These are phyloP conservation scores for Globisporangium nagaii DNA, from an alignment of 352 stramenopile species.

Conservation along the genomic window DNA sequence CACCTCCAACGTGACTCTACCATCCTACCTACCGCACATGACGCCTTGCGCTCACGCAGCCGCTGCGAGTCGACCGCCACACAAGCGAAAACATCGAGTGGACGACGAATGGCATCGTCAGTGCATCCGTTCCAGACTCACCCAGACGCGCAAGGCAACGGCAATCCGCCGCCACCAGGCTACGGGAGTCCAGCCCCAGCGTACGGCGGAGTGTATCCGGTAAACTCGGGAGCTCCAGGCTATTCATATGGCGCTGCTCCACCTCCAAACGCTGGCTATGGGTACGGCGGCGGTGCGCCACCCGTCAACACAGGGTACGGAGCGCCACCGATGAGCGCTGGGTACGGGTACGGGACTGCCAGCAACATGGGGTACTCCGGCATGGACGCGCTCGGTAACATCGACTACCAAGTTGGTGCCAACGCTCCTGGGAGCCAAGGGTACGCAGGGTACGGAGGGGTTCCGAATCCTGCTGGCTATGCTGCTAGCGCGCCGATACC, in stretches of 20 bases:
- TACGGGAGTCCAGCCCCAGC: neutral
- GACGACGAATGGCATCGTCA: conserved; percentile 5
- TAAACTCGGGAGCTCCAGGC: neutral
- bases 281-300: neutral
- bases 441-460: neutral
- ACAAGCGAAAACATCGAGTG: too few species aligned
- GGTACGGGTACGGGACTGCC: neutral
- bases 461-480: neutral
- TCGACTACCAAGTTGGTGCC: too few species aligned
- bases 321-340: neutral
- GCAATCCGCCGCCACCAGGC: neutral
- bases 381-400: neutral
- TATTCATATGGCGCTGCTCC: neutral
- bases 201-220: neutral
- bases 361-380: neutral
- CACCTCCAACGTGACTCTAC: too few species aligned
- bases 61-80: too few species aligned
- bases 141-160: neutral
- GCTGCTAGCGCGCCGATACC: neutral
- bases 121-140: conserved; percentile 2
- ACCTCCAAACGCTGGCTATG: neutral
- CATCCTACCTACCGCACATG: too few species aligned
- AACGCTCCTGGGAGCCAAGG: neutral
- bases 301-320: neutral
- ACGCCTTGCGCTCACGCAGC: too few species aligned